Percentiles rank a stretch among this genome's conserved stretches.
Evolutionary conservation across 2,329 filamentous ascomycete species (phyloP).

Genomic region (Cordyceps militaris): DNA sequence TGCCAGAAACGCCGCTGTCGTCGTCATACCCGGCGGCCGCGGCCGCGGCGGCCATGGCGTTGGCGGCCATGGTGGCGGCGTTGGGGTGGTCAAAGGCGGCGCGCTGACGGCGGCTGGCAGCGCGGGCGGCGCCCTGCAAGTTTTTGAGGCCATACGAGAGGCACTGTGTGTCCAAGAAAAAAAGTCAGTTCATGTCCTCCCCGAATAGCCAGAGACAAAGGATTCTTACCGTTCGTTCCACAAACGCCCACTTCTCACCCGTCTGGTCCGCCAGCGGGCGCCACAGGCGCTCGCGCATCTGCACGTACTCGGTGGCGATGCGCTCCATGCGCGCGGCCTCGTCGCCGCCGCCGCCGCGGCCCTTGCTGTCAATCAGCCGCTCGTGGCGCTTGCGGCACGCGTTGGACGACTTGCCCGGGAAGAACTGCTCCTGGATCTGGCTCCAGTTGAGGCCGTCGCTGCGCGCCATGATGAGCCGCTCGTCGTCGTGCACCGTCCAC

Average conservation of each 20-base stretch:
- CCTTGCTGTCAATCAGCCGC: constrained; percentile 68
- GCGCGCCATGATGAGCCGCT: constrained; percentile 63
- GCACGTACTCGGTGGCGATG: constrained; percentile 72
- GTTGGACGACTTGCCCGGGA: constrained; percentile 70
- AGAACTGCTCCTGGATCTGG: constrained; percentile 69
- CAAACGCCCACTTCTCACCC: constrained; percentile 76
- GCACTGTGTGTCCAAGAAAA: constrained; percentile 49
- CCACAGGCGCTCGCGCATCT: constrained; percentile 77
- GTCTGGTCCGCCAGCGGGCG: constrained; percentile 60
- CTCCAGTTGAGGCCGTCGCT: constrained; percentile 75
- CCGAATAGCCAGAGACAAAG: background rate
- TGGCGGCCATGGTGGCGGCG: constrained; percentile 19
- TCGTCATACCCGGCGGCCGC: constrained; percentile 49
- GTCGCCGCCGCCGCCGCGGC: constrained; percentile 61
- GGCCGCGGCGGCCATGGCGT: constrained; percentile 15
- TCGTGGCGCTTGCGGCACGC: constrained; percentile 88
- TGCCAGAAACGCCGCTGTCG: constrained; percentile 63
- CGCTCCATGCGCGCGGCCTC: constrained; percentile 67
- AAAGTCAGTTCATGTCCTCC: background rate
- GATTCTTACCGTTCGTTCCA: constrained; percentile 51
- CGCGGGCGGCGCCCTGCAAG: constrained; percentile 61
- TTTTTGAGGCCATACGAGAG: constrained; percentile 81
- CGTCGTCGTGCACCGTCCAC: constrained; percentile 70
- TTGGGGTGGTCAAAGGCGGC: too few species aligned
- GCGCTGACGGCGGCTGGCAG: constrained; percentile 58